Percentiles rank a stretch among this genome's conserved stretches.
Conservation (phyloP, 495 filamentous ascomycete genomes). For the Corynascus novoguineensis region DNA sequence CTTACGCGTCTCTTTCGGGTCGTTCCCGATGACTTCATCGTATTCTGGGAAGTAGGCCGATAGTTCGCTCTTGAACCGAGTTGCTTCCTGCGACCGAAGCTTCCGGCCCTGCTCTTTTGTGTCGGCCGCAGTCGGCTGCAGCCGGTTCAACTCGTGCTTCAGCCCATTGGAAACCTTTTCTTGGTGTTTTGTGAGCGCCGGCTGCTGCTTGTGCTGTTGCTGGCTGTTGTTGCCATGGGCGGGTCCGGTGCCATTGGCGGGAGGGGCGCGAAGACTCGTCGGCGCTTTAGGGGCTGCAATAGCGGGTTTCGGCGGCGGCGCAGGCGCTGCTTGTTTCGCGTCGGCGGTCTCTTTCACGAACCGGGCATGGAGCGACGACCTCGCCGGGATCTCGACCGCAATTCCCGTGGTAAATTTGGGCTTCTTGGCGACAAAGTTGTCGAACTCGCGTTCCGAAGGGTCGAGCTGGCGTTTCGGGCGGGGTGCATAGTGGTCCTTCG, state of each 20-base stretch:
- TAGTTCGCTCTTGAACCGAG: slow-evolving; percentile 77
- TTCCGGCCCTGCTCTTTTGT: slow-evolving; percentile 46
- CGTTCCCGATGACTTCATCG: slow-evolving; percentile 81
- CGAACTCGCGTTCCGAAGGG: slow-evolving; percentile 12
- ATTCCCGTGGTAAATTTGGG: slow-evolving; percentile 28
- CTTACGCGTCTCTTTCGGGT: slow-evolving; percentile 69
- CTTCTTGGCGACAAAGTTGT: slow-evolving; percentile 20
- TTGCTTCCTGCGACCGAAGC: slow-evolving; percentile 50
- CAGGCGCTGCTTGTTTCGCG: slow-evolving; percentile 31
- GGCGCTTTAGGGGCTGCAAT: slow-evolving; percentile 25
- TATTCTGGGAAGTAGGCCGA: slow-evolving; percentile 85
- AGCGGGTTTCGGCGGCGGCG: slow-evolving; percentile 18
- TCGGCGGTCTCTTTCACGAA: slow-evolving; percentile 23
- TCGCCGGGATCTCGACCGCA: slow-evolving; percentile 38
- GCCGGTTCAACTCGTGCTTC: slow-evolving; percentile 45
- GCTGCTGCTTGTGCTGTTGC: slow-evolving; percentile 12
- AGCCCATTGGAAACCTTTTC: slow-evolving; percentile 49
- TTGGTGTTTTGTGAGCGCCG: slow-evolving; percentile 41
- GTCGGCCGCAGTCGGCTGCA: slow-evolving; percentile 41
- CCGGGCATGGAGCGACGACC: slow-evolving; percentile 26
- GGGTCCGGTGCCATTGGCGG: slow-evolving; percentile 19
- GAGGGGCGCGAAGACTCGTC: slow-evolving; percentile 15
- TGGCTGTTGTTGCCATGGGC: slow-evolving; percentile 23
- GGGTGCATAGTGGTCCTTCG: slow-evolving; percentile 11
- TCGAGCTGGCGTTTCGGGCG: slow-evolving; percentile 28